Percentiles rank a stretch among this genome's conserved stretches.
Evolutionary conservation across 1,284 basidiomycete genomes (phyloP).

Genomic region (Boletus semigastroideus): DNA sequence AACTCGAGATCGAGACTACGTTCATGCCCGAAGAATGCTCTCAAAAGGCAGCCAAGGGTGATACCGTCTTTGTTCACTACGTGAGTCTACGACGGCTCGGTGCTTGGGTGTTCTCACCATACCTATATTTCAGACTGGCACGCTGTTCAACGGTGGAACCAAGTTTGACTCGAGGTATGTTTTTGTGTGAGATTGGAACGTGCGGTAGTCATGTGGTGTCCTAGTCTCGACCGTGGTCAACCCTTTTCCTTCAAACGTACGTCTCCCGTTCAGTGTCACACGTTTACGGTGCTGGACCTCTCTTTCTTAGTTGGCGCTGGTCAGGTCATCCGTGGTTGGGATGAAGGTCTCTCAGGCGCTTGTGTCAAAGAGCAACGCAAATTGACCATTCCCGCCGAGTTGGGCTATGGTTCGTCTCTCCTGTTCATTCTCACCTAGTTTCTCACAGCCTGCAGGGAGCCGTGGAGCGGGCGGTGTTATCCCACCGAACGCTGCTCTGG

Average conservation of each 20-base stretch:
- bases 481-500: conserved; percentile 79
- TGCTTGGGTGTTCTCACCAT: not conserved
- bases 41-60: conserved; percentile 60
- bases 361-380: conserved; percentile 89
- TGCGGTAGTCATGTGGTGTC: not conserved
- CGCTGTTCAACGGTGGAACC: conserved; percentile 63
- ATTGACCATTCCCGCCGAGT: conserved; percentile 78
- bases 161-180: conserved; percentile 83
- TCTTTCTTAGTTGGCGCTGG: conserved; percentile 62
- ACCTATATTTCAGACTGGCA: conserved; percentile 60
- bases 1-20: conserved; percentile 63
- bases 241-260: conserved; percentile 71
- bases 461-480: conserved; percentile 79
- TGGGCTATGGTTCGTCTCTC: conserved; percentile 74
- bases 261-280: conserved; percentile 20
- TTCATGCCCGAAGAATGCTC: conserved; percentile 60
- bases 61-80: conserved; percentile 75
- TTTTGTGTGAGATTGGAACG: not conserved
- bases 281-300: conserved; percentile 1
- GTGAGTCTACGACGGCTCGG: conserved; percentile 37
- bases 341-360: conserved; percentile 79
- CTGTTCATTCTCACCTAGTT: not conserved
- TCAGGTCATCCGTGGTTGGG: conserved; percentile 85
- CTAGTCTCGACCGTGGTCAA: conserved; percentile 60
- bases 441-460: conserved; percentile 47